Evolutionary conservation across 1,284 basidiomycete genomes (phyloP).

Genomic region (Tremellales sp.): DNA sequence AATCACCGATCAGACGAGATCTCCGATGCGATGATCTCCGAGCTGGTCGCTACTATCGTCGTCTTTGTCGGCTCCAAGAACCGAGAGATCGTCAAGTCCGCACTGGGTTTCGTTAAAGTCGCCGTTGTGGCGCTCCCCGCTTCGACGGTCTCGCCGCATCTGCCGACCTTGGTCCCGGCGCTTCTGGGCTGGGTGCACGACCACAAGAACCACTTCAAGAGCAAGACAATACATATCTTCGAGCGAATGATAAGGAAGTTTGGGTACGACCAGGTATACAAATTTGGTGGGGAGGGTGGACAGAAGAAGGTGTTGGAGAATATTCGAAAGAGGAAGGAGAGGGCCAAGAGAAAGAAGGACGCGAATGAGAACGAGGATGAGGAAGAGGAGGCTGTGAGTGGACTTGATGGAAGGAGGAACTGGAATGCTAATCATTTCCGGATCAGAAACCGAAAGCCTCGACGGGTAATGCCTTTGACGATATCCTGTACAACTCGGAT

Average conservation of each 20-base stretch:
- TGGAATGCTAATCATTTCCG: slow-evolving; percentile 1
- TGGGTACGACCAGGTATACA: slow-evolving; percentile 73
- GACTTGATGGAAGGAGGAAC: background rate
- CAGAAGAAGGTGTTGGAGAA: slow-evolving; percentile 78
- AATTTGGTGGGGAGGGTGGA: slow-evolving; percentile 58
- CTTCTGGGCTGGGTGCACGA: slow-evolving; percentile 91
- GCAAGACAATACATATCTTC: slow-evolving; percentile 93
- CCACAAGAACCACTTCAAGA: slow-evolving; percentile 98
- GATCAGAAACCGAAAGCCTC: slow-evolving; percentile 50
- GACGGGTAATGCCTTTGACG: slow-evolving; percentile 86
- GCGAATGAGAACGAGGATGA: slow-evolving; percentile 54
- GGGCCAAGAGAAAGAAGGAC: slow-evolving; percentile 73
- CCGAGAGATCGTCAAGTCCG: slow-evolving; percentile 95
- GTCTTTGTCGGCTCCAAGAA: slow-evolving; percentile 91
- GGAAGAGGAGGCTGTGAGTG: slow-evolving; percentile 54
- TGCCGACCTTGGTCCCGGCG: slow-evolving; percentile 74
- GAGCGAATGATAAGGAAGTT: slow-evolving; percentile 92
- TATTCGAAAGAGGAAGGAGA: slow-evolving; percentile 87
- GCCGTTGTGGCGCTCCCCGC: slow-evolving; percentile 76
- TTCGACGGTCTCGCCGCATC: slow-evolving; percentile 68
- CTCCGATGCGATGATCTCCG: slow-evolving; percentile 69
- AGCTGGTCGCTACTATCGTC: slow-evolving; percentile 80
- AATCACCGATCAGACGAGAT: slow-evolving; percentile 58
- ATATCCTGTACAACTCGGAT: slow-evolving; percentile 90
- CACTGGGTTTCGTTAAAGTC: slow-evolving; percentile 93